Evolutionary conservation across 1,284 basidiomycete species (phyloP).

Genomic region (Stereum hirsutum): DNA sequence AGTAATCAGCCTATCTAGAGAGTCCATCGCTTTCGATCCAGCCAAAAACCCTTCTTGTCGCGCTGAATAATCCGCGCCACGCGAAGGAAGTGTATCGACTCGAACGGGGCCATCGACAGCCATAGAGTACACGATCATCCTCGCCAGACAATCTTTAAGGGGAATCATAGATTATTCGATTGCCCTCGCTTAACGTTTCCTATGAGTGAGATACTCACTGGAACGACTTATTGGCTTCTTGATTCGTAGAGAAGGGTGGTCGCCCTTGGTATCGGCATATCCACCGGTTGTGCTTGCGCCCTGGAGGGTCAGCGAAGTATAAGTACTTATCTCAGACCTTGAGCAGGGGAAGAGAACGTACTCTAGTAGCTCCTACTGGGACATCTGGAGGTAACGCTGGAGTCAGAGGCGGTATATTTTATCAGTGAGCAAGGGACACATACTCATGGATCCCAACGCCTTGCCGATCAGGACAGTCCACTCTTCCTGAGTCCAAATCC

Average conservation of each 20-base stretch:
- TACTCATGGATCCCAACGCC: conserved; percentile 82
- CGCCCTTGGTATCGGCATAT: conserved; percentile 59
- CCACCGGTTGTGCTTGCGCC: conserved; percentile 52
- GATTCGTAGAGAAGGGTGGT: conserved; percentile 63
- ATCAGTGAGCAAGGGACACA: conserved; percentile 25
- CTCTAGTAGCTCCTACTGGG: conserved; percentile 60
- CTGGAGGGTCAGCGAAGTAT: conserved; percentile 23
- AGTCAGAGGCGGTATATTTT: no score
- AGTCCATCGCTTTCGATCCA: conserved; percentile 86
- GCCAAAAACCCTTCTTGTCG: conserved; percentile 55
- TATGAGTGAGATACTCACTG: conserved; percentile 31
- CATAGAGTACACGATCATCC: conserved; percentile 89
- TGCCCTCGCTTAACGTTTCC: background rate
- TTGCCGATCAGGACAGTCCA: conserved; percentile 86
- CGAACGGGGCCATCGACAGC: conserved; percentile 69
- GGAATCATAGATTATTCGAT: background rate
- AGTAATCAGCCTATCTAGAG: conserved; percentile 82
- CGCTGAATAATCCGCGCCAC: conserved; percentile 17
- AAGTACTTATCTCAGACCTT: background rate
- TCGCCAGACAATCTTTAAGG: conserved; percentile 69
- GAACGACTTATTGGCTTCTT: conserved; percentile 71
- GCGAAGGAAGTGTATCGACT: conserved; percentile 28
- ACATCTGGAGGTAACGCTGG: conserved; percentile 41
- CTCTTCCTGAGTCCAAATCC: conserved; percentile 83
- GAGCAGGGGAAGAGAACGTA: no score